Evolutionary conservation across 495 filamentous ascomycete genomes (phyloP), one percentile per base, ranked within the genome.

Genomic region (Penicillium nucicola): DNA sequence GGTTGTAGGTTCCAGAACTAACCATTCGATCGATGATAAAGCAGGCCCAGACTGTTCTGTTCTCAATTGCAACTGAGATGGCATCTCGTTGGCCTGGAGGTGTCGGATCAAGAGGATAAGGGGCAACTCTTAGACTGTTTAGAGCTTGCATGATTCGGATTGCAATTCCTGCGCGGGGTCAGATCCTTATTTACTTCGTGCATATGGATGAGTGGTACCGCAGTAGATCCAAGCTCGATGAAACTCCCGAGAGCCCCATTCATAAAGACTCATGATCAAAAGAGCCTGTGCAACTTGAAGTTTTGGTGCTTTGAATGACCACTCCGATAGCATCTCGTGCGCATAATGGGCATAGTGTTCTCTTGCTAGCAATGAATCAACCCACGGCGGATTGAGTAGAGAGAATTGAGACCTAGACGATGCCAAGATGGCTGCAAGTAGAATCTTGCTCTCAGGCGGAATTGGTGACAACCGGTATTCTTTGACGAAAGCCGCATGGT

Each of bases 11-110:
- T 9, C 90, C 90, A 4, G 88, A 92, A 11, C 88, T 91, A 64
- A 88, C 90, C 70, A 95, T 91, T 0, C 89, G 79, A 60, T 95
- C 90, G 87, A 93, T 91, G 35, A 90, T 64, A 56, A 92, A 93
- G 66, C 90, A 93, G 17, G 88, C 84, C 90, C 90, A 95, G 84
- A 93, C 90, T 8, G 88, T 88, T 44, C 90, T 72, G 14, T 60
- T 63, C 14, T 57, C 50, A 18, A 61, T 50, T 5, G 50, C 53
- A 8, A 45, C 18, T 0, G 45, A 53, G 12, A 61, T 37, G 11
- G 48, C 32, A 17, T 61, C 58, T 20, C 48, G 15, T n/a, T 30
- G 30, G 4, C 31, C 17, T 20, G 19, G 23, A 2, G 46, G 22
- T 35, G 35, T 48, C 0, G 54, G 44, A 33, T 61, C 58, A 3